Evolutionary conservation across 1,139 yeast genomes (phyloP).

Genomic region (Taphrina communis): DNA sequence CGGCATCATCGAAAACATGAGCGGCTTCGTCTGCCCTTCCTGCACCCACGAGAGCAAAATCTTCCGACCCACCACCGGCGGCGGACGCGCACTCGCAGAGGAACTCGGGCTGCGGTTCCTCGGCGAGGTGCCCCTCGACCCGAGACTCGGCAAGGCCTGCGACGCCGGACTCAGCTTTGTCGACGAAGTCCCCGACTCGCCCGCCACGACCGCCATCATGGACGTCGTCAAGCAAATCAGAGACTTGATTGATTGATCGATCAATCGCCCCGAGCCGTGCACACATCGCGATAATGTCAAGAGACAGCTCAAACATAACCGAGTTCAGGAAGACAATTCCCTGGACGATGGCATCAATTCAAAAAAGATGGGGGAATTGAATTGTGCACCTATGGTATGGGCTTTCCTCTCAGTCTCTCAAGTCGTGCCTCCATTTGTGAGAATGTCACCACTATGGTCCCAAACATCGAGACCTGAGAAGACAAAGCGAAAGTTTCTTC

Average conservation of each 20-base stretch:
- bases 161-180: conserved; percentile 87
- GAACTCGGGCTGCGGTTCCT: conserved; percentile 78
- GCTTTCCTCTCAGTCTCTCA: no score
- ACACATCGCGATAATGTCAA: no score
- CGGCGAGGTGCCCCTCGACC: conserved; percentile 95
- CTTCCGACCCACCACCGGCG: conserved; percentile 93
- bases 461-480: no score
- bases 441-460: no score
- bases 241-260: conserved; percentile 3
- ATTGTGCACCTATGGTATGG: no score
- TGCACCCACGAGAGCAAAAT: conserved; percentile 90
- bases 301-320: no score
- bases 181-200: conserved; percentile 86
- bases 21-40: conserved; percentile 95
- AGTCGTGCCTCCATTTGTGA: no score
- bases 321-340: no score
- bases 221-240: conserved; percentile 67
- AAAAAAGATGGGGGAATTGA: no score
- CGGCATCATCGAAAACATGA: conserved; percentile 96
- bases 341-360: no score
- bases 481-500: no score
- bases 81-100: conserved; percentile 81
- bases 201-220: conserved; percentile 85
- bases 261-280: no score
- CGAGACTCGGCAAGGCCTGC: conserved; percentile 87